A percentile compares a stretch with the other conserved stretches of the same genome.
Evolutionary conservation across 192 early-diverging fungal genomes (phyloP).

Genomic region (Entomortierella chlamydospora): DNA sequence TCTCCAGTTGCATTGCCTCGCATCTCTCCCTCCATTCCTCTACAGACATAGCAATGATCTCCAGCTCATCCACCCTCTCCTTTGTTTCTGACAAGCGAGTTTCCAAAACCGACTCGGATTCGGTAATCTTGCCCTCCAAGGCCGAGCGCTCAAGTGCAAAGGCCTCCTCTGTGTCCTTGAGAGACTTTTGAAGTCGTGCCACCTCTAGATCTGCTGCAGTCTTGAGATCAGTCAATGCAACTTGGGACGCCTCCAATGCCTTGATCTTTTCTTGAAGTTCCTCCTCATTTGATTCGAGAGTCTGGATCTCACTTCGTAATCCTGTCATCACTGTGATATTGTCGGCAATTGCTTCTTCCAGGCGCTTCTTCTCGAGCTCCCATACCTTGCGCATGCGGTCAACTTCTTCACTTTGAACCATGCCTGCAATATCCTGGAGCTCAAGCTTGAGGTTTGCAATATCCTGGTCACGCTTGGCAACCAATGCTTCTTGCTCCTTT

Average conservation of each 20-base stretch:
- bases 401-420: constrained; percentile 60
- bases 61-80: constrained; percentile 41
- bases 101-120: constrained; percentile 13
- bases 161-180: constrained; percentile 7
- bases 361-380: constrained; percentile 62
- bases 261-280: constrained; percentile 23
- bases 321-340: constrained; percentile 52
- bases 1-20: constrained; percentile 57
- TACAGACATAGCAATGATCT: constrained; percentile 33
- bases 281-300: constrained; percentile 56
- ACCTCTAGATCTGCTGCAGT: constrained; percentile 19
- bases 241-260: constrained; percentile 10
- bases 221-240: constrained; percentile 13
- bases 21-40: constrained; percentile 55
- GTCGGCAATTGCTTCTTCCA: constrained; percentile 53
- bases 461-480: constrained; percentile 55
- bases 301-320: constrained; percentile 55
- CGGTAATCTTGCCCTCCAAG: constrained; percentile 24
- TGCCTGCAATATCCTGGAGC: constrained; percentile 59
- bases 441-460: constrained; percentile 59
- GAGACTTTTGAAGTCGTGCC: neutral
- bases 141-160: constrained; percentile 13
- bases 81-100: constrained; percentile 30
- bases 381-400: constrained; percentile 63
- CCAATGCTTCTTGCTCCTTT: constrained; percentile 24